Base-by-base conservation (phyloP, 148 eudicot genomes). In the Heliosperma pusillum region DNA sequence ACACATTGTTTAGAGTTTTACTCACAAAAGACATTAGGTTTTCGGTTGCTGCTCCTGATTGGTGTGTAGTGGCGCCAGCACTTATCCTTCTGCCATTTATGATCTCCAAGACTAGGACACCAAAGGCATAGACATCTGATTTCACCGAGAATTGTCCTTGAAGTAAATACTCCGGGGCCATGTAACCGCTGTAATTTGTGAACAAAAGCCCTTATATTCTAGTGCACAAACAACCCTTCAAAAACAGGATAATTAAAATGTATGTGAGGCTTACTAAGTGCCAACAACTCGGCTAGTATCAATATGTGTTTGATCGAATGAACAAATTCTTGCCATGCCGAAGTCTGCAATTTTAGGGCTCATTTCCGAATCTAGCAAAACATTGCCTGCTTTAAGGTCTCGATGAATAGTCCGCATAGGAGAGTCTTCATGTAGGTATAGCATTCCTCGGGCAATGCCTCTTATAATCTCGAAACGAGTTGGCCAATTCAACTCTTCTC, bases 371-470 rank as follows among this genome's bases (percentile, higher is more conserved):
- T 72, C 75, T 72, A 72, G 29, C 75, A 72, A 36, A 72, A 72
- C 53, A 22, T 72, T 72, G n/a, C 73, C 73, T 3, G 73, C 59
- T 10, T 73, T 73, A 50, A 73, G 76, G 20, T 73, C 69, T 16
- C 76, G 76, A 27, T 73, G 76, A 20, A 73, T 73, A 0, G 67
- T 73, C 15, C 40, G 30, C 15, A 73, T 19, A 42, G 33, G 76
- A 3, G 76, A 73, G 36, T 73, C 76, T 73, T 73, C 76, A 45
- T 73, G 76, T 4, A 73, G 58, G 47, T 73, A 73, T 20, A 73
- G 24, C 76, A 73, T 61, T 16, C 58, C 76, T 61, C 76, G 69
- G 24, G 76, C 69, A 61, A 73, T 62, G 9, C 73, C 73, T 70
- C 60, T 50, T 50, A 70, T 70, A 26, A 70, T 70, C 22, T 70